These are phyloP conservation scores for Ophiognomonia clavigignenti-juglandacearum DNA, from an alignment of 2,329 filamentous ascomycete species.

Conservation along the genomic window DNA sequence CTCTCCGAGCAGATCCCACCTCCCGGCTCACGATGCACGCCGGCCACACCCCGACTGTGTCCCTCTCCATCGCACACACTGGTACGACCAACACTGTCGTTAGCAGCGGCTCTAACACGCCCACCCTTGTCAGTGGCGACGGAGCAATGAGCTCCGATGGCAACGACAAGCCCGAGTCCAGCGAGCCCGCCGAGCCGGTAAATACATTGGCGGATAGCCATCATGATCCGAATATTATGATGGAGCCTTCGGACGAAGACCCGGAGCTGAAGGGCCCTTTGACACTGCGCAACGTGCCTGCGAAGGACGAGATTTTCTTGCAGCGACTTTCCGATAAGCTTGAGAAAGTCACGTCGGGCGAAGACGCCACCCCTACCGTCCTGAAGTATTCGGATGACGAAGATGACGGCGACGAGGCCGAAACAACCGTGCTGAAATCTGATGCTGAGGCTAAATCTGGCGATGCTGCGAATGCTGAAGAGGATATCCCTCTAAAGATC, in stretches of 20 bases:
- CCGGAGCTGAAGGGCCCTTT: conserved; percentile 45
- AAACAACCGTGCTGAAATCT: neutral
- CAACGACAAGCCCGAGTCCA: conserved; percentile 12
- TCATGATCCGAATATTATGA: conserved; percentile 19
- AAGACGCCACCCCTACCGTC: conserved; percentile 42
- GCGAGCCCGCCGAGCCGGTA: conserved; percentile 19
- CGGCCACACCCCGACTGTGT: conserved; percentile 59
- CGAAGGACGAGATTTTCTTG: conserved; percentile 51
- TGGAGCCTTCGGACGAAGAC: conserved; percentile 38
- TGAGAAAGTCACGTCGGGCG: conserved; percentile 41
- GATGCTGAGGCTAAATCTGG: conserved; percentile 21
- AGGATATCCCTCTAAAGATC: conserved; percentile 42
- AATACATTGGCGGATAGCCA: conserved; percentile 1
- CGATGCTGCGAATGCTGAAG: conserved; percentile 26
- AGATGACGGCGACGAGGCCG: conserved; percentile 1
- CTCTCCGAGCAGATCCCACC: conserved; percentile 42
- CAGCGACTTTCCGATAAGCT: conserved; percentile 46
- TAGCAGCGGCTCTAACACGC: conserved; percentile 36
- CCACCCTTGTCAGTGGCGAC: conserved; percentile 23
- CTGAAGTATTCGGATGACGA: conserved; percentile 23
- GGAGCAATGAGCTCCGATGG: conserved; percentile 14
- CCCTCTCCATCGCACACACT: conserved; percentile 44
- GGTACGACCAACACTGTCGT: conserved; percentile 32
- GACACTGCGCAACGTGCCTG: conserved; percentile 51
- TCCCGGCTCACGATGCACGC: conserved; percentile 56